Conservation (phyloP, 129 eudicot species). For the Saussurea involucrata region DNA sequence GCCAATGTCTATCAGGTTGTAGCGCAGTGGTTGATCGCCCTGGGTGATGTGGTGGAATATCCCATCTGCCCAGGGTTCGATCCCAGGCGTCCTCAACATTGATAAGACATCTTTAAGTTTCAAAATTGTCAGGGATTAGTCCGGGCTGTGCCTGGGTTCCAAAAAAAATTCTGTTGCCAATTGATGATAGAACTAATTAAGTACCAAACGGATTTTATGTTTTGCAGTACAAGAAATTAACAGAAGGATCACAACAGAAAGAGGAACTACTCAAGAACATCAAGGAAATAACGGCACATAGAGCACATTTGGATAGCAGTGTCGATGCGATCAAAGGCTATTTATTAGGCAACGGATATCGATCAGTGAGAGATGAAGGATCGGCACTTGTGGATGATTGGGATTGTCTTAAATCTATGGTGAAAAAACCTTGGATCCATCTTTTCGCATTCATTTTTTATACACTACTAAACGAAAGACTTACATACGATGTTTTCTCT, state of each 20-base stretch:
- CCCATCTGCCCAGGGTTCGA: too few species aligned
- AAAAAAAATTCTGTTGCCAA: too few species aligned
- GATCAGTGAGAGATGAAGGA: slow-evolving; percentile 14
- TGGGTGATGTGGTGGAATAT: too few species aligned
- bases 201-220: background rate
- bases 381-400: slow-evolving; percentile 55
- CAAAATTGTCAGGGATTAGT: too few species aligned
- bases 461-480: too few species aligned
- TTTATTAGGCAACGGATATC: slow-evolving; percentile 42
- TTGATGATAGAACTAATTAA: too few species aligned
- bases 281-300: slow-evolving; percentile 39
- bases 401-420: slow-evolving; percentile 85
- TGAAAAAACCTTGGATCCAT: slow-evolving; percentile 7
- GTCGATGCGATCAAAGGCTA: slow-evolving; percentile 31
- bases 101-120: too few species aligned
- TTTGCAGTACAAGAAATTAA: slow-evolving; percentile 46
- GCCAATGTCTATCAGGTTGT: background rate
- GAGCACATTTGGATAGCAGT: slow-evolving; percentile 64
- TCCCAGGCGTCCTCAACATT: too few species aligned
- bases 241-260: slow-evolving; percentile 33
- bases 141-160: too few species aligned
- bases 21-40: too few species aligned
- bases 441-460: background rate
- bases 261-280: slow-evolving; percentile 45
- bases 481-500: too few species aligned